These are phyloP conservation scores for Claviceps purpurea DNA, from an alignment of 2,329 filamentous ascomycete genomes.

Conservation along the genomic window DNA sequence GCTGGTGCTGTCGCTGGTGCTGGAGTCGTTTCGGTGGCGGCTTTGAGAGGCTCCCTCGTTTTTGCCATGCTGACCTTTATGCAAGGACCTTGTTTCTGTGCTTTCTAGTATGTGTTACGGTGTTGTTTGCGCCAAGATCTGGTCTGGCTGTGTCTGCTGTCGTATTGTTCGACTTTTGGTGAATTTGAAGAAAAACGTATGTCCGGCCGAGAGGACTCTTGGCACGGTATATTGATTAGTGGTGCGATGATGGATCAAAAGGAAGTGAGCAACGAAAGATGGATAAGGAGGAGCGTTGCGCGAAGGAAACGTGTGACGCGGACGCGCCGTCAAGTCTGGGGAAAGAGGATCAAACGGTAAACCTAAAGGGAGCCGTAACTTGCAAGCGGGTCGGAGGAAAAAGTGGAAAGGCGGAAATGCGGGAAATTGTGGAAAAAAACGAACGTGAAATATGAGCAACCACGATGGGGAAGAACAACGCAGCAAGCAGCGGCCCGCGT, in stretches of 20 bases:
- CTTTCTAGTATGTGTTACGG: not conserved
- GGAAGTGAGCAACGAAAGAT: not conserved
- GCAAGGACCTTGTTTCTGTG: not conserved
- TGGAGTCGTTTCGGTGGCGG: not conserved
- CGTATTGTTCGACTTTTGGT: too few species aligned
- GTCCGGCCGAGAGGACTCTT: too few species aligned
- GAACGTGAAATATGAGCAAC: not conserved
- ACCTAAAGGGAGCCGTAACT: not conserved
- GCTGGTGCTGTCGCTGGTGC: not conserved
- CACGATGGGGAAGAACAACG: not conserved
- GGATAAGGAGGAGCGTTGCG: not conserved
- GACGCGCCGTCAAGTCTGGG: not conserved
- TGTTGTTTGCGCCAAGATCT: too few species aligned
- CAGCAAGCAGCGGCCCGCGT: not conserved
- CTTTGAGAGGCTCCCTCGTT: constrained; percentile 1
- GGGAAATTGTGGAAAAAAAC: not conserved
- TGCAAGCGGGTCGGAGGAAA: not conserved
- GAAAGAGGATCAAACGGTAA: not conserved
- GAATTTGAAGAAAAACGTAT: too few species aligned
- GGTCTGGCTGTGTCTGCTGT: too few species aligned
- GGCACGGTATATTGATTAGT: too few species aligned
- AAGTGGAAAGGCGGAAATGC: not conserved
- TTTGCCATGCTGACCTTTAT: not conserved
- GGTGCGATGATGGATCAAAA: too few species aligned
- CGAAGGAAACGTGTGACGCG: not conserved